Evolutionary conservation across 805 yeast genomes (phyloP), one percentile per base, ranked within the genome.

Genomic region (Debaryomyces maramus): DNA sequence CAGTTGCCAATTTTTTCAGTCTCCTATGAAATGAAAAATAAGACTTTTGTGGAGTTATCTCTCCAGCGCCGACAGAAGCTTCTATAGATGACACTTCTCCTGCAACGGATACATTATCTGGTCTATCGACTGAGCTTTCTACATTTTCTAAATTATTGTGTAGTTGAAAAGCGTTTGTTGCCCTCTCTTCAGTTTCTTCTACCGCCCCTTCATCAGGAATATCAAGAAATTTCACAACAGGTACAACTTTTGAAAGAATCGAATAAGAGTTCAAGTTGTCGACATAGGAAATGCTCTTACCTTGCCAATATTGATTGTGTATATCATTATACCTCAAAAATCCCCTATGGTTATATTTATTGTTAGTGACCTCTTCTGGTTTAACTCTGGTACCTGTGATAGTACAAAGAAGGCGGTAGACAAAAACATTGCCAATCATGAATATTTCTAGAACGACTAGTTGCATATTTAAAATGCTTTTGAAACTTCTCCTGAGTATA

Each of bases 241-340:
- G 36, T 13, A 26, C 23, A 20, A 38, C 13, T 13, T 31, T 38
- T 31, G 40, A 10, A 38, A 31, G 23, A n/a, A 29, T 17, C 3
- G 40, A 23, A 16, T 21, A 38, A 5, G 40, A 22, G n/a, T 32
- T 18, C 17, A 10, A 22, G 2, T 21, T 15, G 16, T 15, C 26
- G 5, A 35, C n/a, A 22, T 31, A 41, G 5, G 23, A n/a, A 6
- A 42, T 10, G 11, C 15, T 21, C 11, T 34, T 31, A 5, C 32
- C 24, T 14, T 35, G 22, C 53, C 51, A 49, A 20, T 40, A 47
- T 11, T 34, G 36, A 5, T 41, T 41, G 31, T 49, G 53, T 13
- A 49, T 40, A 4, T 26, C 32, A n/a, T 32, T 30, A 5, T 39
- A 13, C 24, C 23, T 40, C 34, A 44, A 23, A 18, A 38, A 34